Conservation (phyloP, 345 rosid genomes). For the Acer yangbiense region DNA sequence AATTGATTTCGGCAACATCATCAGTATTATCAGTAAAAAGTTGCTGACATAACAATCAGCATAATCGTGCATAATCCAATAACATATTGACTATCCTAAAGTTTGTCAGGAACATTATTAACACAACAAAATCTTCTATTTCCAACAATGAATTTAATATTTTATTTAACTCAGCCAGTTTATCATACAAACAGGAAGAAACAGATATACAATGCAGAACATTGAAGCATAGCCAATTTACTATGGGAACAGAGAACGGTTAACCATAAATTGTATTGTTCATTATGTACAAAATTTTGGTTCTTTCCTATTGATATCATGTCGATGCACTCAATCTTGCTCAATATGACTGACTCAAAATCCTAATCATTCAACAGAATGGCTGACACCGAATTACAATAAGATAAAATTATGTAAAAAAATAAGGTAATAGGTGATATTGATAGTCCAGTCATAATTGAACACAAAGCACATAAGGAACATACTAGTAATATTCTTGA, state of each 20-base stretch:
- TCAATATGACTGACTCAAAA: background rate
- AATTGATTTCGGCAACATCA: background rate
- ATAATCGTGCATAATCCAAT: background rate
- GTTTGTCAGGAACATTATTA: background rate
- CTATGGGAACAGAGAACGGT: background rate
- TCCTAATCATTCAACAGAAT: background rate
- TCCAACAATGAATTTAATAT: background rate
- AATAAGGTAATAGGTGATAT: background rate
- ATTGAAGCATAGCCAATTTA: background rate
- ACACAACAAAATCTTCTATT: background rate
- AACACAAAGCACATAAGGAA: background rate
- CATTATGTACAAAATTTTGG: background rate
- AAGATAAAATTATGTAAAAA: background rate
- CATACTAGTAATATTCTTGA: background rate
- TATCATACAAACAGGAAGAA: background rate
- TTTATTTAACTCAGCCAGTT: background rate
- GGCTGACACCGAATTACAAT: background rate
- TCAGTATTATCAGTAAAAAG: too few relatives aligned
- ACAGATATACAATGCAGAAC: background rate
- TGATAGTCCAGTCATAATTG: background rate
- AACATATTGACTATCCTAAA: background rate
- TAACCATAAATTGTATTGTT: background rate
- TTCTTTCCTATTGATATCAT: background rate
- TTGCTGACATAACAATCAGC: background rate
- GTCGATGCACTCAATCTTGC: background rate